A percentile compares a stretch with the other conserved stretches of the same genome.
phyloP scores from a whole-genome alignment of 768 basidiomycete genomes.

The Suillus sp. region DNA sequence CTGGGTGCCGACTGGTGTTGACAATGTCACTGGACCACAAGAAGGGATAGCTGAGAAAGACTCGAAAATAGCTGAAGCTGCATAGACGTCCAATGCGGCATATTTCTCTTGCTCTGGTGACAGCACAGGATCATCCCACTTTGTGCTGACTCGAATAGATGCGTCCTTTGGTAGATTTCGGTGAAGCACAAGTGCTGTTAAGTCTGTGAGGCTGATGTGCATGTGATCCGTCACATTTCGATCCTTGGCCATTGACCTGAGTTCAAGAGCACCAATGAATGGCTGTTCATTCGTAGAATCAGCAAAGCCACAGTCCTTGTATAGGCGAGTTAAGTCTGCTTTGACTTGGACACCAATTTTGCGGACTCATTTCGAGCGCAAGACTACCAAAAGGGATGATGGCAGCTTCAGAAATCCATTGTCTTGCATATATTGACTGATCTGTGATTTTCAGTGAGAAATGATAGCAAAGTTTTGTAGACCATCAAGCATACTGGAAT shows the following conservation, averaged over 20 bases:
- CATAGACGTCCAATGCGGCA: conserved; percentile 25
- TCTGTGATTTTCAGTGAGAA: not conserved
- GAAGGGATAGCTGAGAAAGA: conserved; percentile 14
- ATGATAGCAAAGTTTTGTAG: not conserved
- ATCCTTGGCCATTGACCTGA: conserved; percentile 33
- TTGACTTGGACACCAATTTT: conserved; percentile 31
- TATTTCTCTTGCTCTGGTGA: conserved; percentile 22
- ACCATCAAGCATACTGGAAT: conserved; percentile 8
- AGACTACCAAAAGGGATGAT: conserved; percentile 2
- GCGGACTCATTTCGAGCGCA: conserved; percentile 5
- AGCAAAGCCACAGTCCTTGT: conserved; percentile 13
- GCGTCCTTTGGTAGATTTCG: conserved; percentile 26
- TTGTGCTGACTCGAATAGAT: conserved; percentile 19
- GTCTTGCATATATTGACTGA: not conserved
- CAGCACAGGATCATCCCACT: conserved; percentile 22
- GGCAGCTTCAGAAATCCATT: conserved; percentile 12
- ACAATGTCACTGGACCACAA: conserved; percentile 5
- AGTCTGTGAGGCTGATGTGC: conserved; percentile 31
- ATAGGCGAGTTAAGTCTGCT: conserved; percentile 26
- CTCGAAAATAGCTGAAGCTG: conserved; percentile 18
- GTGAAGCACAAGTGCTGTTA: conserved; percentile 30
- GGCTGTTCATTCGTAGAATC: not conserved
- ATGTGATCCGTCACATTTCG: conserved; percentile 20
- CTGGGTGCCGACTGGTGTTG: not conserved
- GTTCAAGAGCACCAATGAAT: conserved; percentile 32